Conservation (phyloP, 495 filamentous ascomycete genomes). For the Bacidia rubella region DNA sequence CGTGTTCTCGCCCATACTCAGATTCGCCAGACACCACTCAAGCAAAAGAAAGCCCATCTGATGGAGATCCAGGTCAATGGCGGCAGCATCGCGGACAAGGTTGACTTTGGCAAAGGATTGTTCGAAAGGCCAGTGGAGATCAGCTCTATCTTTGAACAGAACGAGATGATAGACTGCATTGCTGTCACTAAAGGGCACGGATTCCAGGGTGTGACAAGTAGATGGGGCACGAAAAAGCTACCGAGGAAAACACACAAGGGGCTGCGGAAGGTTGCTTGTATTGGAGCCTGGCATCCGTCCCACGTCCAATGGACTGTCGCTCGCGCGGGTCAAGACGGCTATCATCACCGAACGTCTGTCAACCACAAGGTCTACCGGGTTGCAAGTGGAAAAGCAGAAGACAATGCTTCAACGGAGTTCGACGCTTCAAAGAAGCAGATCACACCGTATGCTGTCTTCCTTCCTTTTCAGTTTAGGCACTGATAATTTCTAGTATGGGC, state of each 20-base stretch:
- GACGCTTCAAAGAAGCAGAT: constrained; percentile 99
- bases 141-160: constrained; percentile 93
- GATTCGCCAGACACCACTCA: constrained; percentile 96
- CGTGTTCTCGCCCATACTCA: constrained; percentile 98
- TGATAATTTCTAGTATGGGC: constrained; percentile 59
- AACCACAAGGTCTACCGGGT: constrained; percentile 99
- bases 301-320: constrained; percentile 99
- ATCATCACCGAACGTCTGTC: constrained; percentile 99
- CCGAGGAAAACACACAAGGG: constrained; percentile 99
- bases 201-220: constrained; percentile 88
- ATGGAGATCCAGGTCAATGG: constrained; percentile 99
- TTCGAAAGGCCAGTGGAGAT: constrained; percentile 98
- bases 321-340: constrained; percentile 98
- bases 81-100: constrained; percentile 87
- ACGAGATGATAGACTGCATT: constrained; percentile 99
- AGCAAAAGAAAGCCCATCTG: constrained; percentile 99
- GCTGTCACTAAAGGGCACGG: constrained; percentile 99
- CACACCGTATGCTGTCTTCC: constrained; percentile 68
- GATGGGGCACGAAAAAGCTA: constrained; percentile 99
- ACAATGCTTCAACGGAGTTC: constrained; percentile 87
- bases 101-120: constrained; percentile 80
- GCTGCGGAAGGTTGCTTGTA: constrained; percentile 99
- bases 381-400: constrained; percentile 75
- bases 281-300: constrained; percentile 99
- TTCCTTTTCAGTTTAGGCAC: constrained; percentile 5